These are phyloP conservation scores for Beauveria sp. DNA, from an alignment of 2,329 filamentous ascomycete genomes.

Conservation along the genomic window DNA sequence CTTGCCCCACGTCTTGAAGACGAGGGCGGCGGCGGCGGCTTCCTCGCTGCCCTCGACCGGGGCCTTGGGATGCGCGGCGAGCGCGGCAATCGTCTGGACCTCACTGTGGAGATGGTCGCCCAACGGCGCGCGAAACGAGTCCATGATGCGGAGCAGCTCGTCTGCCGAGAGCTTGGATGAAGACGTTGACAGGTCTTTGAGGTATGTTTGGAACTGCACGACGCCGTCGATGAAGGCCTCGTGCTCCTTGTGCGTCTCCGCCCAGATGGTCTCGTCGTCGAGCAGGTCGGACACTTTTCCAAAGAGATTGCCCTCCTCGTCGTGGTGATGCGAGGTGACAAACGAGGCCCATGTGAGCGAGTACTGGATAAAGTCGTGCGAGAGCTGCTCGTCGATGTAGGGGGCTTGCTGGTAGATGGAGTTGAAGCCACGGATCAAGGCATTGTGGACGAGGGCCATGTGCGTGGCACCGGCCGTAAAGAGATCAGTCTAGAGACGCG, in stretches of 20 bases:
- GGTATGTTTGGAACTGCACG: constrained; percentile 44
- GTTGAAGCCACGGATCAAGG: constrained; percentile 57
- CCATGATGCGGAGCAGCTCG: constrained; percentile 43
- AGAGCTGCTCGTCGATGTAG: constrained; percentile 42
- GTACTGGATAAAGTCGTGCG: constrained; percentile 50
- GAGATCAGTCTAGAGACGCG: constrained; percentile 39
- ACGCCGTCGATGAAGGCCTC: constrained; percentile 45
- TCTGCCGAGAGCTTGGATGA: constrained; percentile 34
- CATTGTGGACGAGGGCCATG: constrained; percentile 55
- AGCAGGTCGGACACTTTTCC: constrained; percentile 46
- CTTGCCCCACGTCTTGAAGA: constrained; percentile 56
- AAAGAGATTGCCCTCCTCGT: constrained; percentile 51
- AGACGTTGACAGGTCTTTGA: constrained; percentile 31
- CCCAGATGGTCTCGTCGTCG: constrained; percentile 42
- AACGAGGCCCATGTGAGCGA: constrained; percentile 51
- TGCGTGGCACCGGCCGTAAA: constrained; percentile 53
- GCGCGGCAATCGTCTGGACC: constrained; percentile 41
- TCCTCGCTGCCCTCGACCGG: constrained; percentile 39
- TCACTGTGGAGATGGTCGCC: constrained; percentile 49
- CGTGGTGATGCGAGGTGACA: constrained; percentile 52
- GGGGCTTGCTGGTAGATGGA: constrained; percentile 54
- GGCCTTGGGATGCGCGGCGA: constrained; percentile 42
- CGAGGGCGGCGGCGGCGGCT: constrained; percentile 36
- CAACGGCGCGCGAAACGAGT: constrained; percentile 42
- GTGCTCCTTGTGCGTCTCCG: constrained; percentile 47